phyloP scores from a whole-genome alignment of 306 rosid species.

The Quercus variabilis region DNA sequence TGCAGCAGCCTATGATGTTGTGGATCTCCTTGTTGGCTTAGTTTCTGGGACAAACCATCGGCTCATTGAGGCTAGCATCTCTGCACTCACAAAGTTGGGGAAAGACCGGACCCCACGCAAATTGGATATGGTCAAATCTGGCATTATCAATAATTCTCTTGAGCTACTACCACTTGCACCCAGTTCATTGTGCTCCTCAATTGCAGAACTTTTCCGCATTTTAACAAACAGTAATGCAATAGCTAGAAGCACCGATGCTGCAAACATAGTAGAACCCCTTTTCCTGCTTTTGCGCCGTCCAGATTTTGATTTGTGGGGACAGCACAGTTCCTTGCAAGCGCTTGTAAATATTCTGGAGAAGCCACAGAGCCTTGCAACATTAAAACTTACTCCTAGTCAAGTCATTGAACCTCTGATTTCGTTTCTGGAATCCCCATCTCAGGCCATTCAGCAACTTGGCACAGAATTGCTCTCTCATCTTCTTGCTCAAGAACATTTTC shows the following conservation, averaged over 20 bases:
- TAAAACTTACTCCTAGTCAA: constrained; percentile 92
- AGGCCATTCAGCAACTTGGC: constrained; percentile 97
- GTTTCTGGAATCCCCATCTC: constrained; percentile 91
- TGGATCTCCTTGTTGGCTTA: constrained; percentile 82
- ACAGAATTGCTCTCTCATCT: constrained; percentile 92
- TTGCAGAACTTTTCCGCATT: constrained; percentile 91
- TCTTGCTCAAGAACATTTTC: constrained; percentile 94
- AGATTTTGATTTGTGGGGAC: constrained; percentile 94
- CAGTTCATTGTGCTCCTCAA: constrained; percentile 85
- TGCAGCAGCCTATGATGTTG: constrained; percentile 63
- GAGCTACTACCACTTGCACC: constrained; percentile 72
- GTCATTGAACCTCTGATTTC: constrained; percentile 90
- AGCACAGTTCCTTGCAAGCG: constrained; percentile 97
- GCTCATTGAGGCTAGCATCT: constrained; percentile 75
- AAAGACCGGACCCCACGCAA: constrained; percentile 84
- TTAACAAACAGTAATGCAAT: constrained; percentile 83
- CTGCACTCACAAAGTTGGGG: constrained; percentile 81
- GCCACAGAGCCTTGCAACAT: constrained; percentile 90
- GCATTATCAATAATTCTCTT: constrained; percentile 73
- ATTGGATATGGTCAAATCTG: constrained; percentile 83
- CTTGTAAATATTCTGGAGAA: constrained; percentile 97
- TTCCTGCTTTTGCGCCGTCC: constrained; percentile 76
- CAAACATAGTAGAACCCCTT: constrained; percentile 91
- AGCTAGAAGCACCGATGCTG: constrained; percentile 89
- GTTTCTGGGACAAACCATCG: constrained; percentile 73